These are phyloP conservation scores for Arachis stenosperma DNA, from an alignment of 306 rosid genomes.

Conservation along the genomic window DNA sequence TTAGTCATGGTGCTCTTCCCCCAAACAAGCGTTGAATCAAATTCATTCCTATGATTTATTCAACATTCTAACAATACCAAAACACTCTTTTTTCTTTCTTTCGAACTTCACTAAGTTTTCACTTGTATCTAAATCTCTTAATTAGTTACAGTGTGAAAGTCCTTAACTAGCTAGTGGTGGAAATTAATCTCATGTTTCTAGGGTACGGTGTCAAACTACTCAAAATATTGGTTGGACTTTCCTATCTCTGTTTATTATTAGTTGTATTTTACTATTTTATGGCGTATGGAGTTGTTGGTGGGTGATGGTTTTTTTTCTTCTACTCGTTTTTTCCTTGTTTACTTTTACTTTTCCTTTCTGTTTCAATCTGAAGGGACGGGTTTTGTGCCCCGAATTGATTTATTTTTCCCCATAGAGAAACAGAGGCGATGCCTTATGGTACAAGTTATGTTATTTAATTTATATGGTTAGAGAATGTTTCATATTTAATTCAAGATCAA, in stretches of 20 bases:
- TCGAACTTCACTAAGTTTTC: too few species aligned
- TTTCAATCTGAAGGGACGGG: conserved; percentile 8
- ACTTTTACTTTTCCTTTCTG: background rate
- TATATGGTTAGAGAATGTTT: conserved; percentile 14
- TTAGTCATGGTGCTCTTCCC: background rate
- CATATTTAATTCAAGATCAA: conserved; percentile 35
- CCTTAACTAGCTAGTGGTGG: background rate
- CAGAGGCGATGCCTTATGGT: conserved; percentile 29
- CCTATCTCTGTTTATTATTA: background rate
- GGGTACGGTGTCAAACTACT: conserved; percentile 31
- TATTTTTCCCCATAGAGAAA: conserved; percentile 10
- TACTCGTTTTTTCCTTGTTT: background rate
- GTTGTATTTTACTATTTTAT: conserved; percentile 4
- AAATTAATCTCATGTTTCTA: background rate
- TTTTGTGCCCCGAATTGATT: conserved; percentile 14
- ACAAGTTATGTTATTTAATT: conserved; percentile 34
- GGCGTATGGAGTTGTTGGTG: conserved; percentile 33
- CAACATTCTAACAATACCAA: background rate
- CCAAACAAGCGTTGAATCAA: conserved; percentile 25
- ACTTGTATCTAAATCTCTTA: background rate
- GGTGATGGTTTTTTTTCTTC: conserved; percentile 19
- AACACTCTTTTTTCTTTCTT: background rate
- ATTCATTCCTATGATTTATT: background rate
- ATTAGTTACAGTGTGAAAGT: conserved; percentile 3
- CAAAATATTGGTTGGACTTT: conserved; percentile 17